A percentile compares a stretch with the other conserved stretches of the same genome.
Evolutionary conservation across 2,329 filamentous ascomycete genomes (phyloP).

Genomic region (Arachnopeziza araneosa): DNA sequence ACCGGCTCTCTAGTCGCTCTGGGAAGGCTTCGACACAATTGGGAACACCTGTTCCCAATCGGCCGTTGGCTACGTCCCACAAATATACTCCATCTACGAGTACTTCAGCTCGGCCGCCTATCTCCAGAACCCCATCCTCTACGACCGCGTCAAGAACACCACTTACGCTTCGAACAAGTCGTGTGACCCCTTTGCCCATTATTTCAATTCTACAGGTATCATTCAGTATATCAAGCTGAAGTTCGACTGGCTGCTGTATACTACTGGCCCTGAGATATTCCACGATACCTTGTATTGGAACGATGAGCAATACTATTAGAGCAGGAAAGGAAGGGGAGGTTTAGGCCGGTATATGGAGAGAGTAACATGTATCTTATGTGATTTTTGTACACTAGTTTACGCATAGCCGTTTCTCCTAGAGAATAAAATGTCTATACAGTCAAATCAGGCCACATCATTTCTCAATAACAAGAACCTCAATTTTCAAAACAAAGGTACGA

Average conservation of each 20-base stretch:
- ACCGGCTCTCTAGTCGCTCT: constrained; percentile 41
- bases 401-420: too few species aligned
- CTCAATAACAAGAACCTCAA: too few species aligned
- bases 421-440: too few species aligned
- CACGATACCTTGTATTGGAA: constrained; percentile 49
- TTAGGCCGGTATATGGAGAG: too few species aligned
- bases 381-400: too few species aligned
- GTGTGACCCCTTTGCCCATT: constrained; percentile 45
- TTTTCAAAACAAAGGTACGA: too few species aligned
- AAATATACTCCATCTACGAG: constrained; percentile 45
- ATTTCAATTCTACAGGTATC: constrained; percentile 56
- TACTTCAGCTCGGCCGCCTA: constrained; percentile 46
- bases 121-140: constrained; percentile 21
- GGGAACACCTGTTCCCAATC: constrained; percentile 45
- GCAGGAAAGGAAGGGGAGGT: background rate
- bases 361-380: too few species aligned
- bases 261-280: constrained; percentile 48
- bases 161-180: constrained; percentile 29
- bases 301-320: constrained; percentile 26
- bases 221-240: constrained; percentile 51
- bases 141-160: constrained; percentile 36
- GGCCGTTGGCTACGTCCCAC: constrained; percentile 40
- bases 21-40: constrained; percentile 45
- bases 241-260: constrained; percentile 51
- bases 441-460: too few species aligned